Base-by-base conservation (phyloP, 805 yeast species). In the Yarrowia keelungensis region DNA sequence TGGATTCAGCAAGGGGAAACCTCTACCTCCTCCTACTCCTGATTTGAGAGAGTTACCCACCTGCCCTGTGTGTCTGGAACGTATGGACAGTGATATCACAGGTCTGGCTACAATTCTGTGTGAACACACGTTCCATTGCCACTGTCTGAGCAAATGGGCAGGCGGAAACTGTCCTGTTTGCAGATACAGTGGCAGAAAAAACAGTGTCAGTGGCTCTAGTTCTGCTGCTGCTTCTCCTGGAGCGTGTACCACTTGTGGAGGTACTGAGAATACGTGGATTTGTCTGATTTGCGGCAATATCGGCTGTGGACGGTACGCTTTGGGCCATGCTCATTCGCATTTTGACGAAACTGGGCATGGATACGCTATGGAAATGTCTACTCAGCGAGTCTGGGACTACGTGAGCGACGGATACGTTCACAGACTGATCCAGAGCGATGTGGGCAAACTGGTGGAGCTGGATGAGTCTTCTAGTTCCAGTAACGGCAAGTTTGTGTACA, bases 321-420 rank as follows among this genome's bases (percentile, higher is more conserved):
- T 85, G 41, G 92, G 89, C 64, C 98, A 92, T 79, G 96, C 97
- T 0, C 86, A 91, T 65, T 86, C 88, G 70, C 98, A 92, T 77
- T 93, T 85, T 76, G 85, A 87, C 16, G 81, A 81, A 10, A 89
- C 97, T 0, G 87, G 89, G 7, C 98, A 92, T 77, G 90, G 97
- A 73, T 92, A 91, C 79, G 90, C 97, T 0, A 92, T 92, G 97
- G 97, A 92, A 74, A 81, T 91, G 56, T 78, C 82, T 11, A 86
- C 96, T 0, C 95, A 92, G 70, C 81, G 98, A 49, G 97, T 92
- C 0, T 92, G 98, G 98, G 97, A 92, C 76, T 92, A 92, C 76
- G 92, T 93, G 0, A 93, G 93, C 2, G 98, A 92, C 75, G 87
- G 87, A 71, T 92, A 92, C 76, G 97, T 92, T 10, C 98, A 92